A percentile compares a stretch with the other conserved stretches of the same genome.
Evolutionary conservation across 345 rosid species (phyloP).

Genomic region (Salix udensis): DNA sequence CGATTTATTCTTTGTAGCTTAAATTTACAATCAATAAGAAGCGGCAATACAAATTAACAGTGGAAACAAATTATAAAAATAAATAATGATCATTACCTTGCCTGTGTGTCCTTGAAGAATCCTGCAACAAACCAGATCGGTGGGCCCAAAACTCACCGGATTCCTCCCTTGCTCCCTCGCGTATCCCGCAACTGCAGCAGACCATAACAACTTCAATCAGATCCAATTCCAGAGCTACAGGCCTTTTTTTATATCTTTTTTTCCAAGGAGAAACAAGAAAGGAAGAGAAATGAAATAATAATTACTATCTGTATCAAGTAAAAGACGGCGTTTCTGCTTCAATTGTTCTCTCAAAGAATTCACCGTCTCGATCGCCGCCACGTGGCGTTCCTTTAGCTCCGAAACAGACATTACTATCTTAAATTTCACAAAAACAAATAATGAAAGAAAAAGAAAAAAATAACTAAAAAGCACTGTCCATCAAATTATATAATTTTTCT

Average conservation of each 20-base stretch:
- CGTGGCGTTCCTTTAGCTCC: conserved; percentile 88
- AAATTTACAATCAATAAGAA: not conserved
- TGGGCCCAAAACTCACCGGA: conserved; percentile 71
- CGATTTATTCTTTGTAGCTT: not conserved
- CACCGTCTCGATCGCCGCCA: conserved; percentile 59
- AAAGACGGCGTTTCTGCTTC: conserved; percentile 72
- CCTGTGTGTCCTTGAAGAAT: conserved; percentile 96
- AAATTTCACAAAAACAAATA: not conserved
- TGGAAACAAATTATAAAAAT: not conserved
- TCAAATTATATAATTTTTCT: not conserved
- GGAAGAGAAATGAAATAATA: not conserved
- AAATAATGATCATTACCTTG: conserved; percentile 43
- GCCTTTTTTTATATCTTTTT: not conserved
- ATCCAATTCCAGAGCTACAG: not conserved
- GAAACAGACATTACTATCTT: conserved; percentile 60
- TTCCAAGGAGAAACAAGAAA: conserved; percentile 12
- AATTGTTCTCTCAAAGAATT: conserved; percentile 63
- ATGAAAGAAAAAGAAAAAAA: not conserved
- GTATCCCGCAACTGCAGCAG: conserved; percentile 59
- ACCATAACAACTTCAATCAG: conserved; percentile 9
- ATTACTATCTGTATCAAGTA: conserved; percentile 79
- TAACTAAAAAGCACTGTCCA: not conserved
- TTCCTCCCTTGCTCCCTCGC: conserved; percentile 58
- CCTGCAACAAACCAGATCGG: conserved; percentile 95
- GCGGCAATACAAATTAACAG: not conserved